Evolutionary conservation across 139 green algal genomes (phyloP).

Genomic region (Spirogloea muscicola): DNA sequence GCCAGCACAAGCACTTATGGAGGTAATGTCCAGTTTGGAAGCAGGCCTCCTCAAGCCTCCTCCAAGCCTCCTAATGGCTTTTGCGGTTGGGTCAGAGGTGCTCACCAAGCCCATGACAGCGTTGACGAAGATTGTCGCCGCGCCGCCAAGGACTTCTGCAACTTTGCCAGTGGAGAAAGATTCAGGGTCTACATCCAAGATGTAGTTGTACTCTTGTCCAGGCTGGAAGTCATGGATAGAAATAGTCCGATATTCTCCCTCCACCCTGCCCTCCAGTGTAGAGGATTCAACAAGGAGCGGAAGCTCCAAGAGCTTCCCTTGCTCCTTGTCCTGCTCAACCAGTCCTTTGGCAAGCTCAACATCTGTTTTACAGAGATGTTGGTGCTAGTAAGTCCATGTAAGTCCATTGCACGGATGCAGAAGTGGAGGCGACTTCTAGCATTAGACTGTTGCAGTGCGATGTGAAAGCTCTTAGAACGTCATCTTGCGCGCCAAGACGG

Average conservation of each 20-base stretch:
- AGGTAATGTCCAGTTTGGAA: too few species aligned
- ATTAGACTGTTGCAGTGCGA: too few species aligned
- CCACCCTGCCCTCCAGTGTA: constrained; percentile 25
- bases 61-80: too few species aligned
- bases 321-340: constrained; percentile 16
- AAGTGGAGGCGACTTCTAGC: too few species aligned
- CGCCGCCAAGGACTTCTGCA: constrained; percentile 1
- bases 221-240: constrained; percentile 19
- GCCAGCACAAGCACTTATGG: too few species aligned
- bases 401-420: constrained; percentile 28
- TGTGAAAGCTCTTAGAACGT: too few species aligned
- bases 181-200: constrained; percentile 36
- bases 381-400: neutral
- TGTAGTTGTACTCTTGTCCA: constrained; percentile 20
- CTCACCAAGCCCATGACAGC: constrained; percentile 50
- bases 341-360: constrained; percentile 35
- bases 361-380: constrained; percentile 12
- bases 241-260: constrained; percentile 32
- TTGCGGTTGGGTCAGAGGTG: too few species aligned
- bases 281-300: constrained; percentile 22
- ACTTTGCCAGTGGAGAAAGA: constrained; percentile 24
- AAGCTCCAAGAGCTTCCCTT: constrained; percentile 22
- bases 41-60: too few species aligned
- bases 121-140: constrained; percentile 52
- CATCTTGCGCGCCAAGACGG: too few species aligned